Conservation (phyloP, 176 grass and related monocot species). For the Aegilops sharonensis region DNA sequence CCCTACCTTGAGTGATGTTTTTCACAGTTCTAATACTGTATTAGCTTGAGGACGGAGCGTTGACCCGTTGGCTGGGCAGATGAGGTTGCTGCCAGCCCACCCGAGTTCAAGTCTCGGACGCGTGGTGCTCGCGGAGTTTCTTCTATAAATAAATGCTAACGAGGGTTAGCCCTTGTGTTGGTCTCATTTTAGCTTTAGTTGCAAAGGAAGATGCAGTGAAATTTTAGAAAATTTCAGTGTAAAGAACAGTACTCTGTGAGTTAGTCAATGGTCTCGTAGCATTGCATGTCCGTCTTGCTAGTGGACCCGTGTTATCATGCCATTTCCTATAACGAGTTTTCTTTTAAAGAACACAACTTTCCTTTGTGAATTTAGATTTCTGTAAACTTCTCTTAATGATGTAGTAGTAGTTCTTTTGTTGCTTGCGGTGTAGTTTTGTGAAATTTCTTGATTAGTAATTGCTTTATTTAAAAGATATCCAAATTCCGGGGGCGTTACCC, state of each 20-base stretch:
- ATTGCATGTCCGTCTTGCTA: not conserved
- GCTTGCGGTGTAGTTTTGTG: not conserved
- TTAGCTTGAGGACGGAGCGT: not conserved
- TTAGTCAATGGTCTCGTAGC: not conserved
- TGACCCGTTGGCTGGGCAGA: too few species aligned
- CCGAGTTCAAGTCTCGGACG: too few species aligned
- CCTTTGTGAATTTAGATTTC: not conserved
- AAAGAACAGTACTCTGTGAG: not conserved
- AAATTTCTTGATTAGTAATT: not conserved
- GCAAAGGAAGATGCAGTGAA: not conserved
- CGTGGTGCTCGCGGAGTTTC: too few species aligned
- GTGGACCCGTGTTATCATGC: not conserved
- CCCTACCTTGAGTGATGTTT: not conserved
- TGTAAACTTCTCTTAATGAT: not conserved
- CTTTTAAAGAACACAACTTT: not conserved
- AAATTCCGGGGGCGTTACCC: not conserved
- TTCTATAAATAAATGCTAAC: too few species aligned
- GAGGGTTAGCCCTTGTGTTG: too few species aligned
- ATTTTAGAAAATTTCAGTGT: not conserved
- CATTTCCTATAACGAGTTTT: not conserved
- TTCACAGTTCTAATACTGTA: not conserved
- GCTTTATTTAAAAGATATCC: not conserved
- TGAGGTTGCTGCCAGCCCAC: too few species aligned
- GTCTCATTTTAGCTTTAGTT: not conserved
- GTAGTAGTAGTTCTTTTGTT: not conserved